Evolutionary conservation across 164 flowering plant species (phyloP).

Genomic region (Tetrastigma voinierianum): DNA sequence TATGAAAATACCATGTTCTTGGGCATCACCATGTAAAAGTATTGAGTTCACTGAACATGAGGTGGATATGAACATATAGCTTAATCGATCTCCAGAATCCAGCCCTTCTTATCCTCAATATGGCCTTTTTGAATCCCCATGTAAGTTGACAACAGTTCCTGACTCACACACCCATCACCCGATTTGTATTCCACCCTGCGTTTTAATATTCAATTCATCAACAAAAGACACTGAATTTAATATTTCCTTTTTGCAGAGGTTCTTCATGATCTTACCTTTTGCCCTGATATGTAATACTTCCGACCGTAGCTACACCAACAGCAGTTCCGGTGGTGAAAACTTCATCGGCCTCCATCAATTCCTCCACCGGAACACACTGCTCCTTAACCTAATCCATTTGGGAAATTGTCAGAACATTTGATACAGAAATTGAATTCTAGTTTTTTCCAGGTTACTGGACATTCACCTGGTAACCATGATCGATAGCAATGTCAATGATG

Average conservation of each 20-base stretch:
- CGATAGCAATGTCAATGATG: slow-evolving; percentile 68
- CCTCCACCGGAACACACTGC: slow-evolving; percentile 56
- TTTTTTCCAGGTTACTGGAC: too few relatives aligned
- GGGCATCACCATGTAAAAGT: neutral
- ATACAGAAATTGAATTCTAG: too few relatives aligned
- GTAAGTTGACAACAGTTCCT: slow-evolving; percentile 30
- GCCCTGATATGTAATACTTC: slow-evolving; percentile 57
- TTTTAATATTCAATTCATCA: neutral
- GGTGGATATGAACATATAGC: neutral
- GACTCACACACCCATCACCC: slow-evolving; percentile 18
- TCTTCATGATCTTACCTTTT: slow-evolving; percentile 43
- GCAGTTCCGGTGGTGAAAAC: slow-evolving; percentile 95
- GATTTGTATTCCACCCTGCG: slow-evolving; percentile 41
- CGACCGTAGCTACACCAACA: slow-evolving; percentile 73
- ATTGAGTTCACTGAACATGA: neutral
- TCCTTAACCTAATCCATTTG: slow-evolving; percentile 66
- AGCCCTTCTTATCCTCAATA: slow-evolving; percentile 49
- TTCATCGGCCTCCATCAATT: slow-evolving; percentile 73
- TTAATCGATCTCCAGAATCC: slow-evolving; percentile 40
- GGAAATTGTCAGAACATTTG: too few relatives aligned
- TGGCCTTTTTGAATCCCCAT: slow-evolving; percentile 47
- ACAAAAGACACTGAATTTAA: neutral
- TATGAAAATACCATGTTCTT: too few relatives aligned
- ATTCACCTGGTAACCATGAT: slow-evolving; percentile 65
- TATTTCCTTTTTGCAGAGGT: neutral